Evolutionary conservation across 768 basidiomycete species (phyloP).

Genomic region (Tricholoma furcatifolium): DNA sequence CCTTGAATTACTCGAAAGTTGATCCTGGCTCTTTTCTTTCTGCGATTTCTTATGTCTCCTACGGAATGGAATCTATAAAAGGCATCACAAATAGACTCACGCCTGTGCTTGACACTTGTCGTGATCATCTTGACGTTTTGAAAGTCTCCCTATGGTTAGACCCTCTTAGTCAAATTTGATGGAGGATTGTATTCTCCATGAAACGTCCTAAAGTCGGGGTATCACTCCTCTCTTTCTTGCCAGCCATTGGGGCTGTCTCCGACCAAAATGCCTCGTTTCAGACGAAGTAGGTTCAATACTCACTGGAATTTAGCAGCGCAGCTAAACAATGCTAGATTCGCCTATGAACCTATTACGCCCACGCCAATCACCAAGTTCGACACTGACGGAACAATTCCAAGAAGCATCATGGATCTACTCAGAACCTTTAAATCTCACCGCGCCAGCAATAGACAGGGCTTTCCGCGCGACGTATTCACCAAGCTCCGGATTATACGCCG

Average conservation of each 20-base stretch:
- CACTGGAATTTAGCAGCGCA: not conserved
- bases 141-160: too few relatives aligned
- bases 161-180: too few relatives aligned
- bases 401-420: conserved; percentile 12
- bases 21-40: too few relatives aligned
- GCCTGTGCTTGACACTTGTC: too few relatives aligned
- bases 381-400: not conserved
- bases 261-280: not conserved
- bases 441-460: conserved; percentile 1
- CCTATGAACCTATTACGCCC: not conserved
- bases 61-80: too few relatives aligned
- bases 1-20: too few relatives aligned
- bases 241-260: not conserved
- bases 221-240: not conserved
- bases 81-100: too few relatives aligned
- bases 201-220: too few relatives aligned
- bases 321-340: not conserved
- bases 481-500: not conserved
- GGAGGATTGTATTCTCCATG: too few relatives aligned
- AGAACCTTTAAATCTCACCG: not conserved
- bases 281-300: not conserved
- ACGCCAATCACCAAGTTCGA: not conserved
- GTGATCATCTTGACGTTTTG: too few relatives aligned
- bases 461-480: conserved; percentile 8
- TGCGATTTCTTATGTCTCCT: too few relatives aligned